Conservation (phyloP, 2,329 filamentous ascomycete species). For the Ascochyta viciae-villosae region DNA sequence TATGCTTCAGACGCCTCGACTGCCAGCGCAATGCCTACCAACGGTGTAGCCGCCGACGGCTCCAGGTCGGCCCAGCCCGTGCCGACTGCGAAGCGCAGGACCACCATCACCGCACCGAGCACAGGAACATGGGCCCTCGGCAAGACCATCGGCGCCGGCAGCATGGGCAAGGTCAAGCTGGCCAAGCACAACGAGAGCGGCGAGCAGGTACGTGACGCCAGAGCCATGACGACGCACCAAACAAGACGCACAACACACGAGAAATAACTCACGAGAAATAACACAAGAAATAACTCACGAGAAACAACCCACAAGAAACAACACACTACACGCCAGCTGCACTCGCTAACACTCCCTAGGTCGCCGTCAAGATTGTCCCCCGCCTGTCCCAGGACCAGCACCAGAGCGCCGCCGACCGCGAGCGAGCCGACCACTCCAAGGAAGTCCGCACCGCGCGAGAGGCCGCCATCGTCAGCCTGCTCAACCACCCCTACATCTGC, state of each 20-base stretch:
- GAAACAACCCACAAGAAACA: too few species aligned
- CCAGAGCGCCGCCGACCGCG: conserved; percentile 73
- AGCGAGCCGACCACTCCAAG: conserved; percentile 93
- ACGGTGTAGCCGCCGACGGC: conserved; percentile 46
- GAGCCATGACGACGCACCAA: too few species aligned
- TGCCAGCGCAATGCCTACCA: conserved; percentile 46
- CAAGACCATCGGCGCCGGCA: conserved; percentile 96
- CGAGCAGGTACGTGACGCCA: conserved; percentile 73
- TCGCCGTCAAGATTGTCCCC: conserved; percentile 96
- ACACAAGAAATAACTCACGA: too few species aligned
- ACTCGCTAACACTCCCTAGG: conserved; percentile 59
- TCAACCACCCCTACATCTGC: conserved; percentile 95
- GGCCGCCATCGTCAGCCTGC: conserved; percentile 91
- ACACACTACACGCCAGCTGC: background rate
- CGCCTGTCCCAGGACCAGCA: conserved; percentile 88
- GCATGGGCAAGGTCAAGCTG: conserved; percentile 98
- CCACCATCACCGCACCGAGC: conserved; percentile 83
- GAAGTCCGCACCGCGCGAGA: conserved; percentile 94
- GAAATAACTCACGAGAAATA: too few species aligned
- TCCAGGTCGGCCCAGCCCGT: conserved; percentile 29
- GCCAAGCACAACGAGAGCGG: conserved; percentile 88
- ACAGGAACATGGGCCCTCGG: conserved; percentile 92
- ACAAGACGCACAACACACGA: too few species aligned
- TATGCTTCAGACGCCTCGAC: conserved; percentile 56
- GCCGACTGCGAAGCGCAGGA: conserved; percentile 60